Evolutionary conservation across 2,329 filamentous ascomycete species (phyloP), one percentile per base, ranked within the genome.

Genomic region (Alternaria sp.): DNA sequence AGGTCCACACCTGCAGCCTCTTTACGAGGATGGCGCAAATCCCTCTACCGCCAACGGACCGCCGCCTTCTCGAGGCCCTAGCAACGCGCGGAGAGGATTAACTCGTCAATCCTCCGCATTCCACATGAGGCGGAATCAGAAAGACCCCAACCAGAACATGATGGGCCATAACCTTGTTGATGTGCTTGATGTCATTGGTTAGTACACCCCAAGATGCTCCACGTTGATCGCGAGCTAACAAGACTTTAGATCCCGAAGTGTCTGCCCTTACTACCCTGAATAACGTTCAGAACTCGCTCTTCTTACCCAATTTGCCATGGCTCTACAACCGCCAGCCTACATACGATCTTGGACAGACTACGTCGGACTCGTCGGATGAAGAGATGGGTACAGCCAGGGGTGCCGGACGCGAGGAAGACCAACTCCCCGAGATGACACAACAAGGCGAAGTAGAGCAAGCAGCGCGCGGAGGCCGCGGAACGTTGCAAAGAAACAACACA

Each of bases 261-360:
- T 88, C 92, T 27, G 92, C 92, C 0, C 81, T 97, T 6, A 92
- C 92, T 0, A 94, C 92, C 6, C 85, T 96, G 10, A 96, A 92
- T 51, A 97, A 97, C 72, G 89, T 97, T n/a, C 92, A 96, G 73
- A 97, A 97, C 75, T 95, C 92, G 0, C 86, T 97, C 3, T 96
- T 96, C 77, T 82, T 96, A 1, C 93, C 93, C 0, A 90, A 93
- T 66, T 82, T 96, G 28, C 92, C 92, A 32, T 82, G 84, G 60
- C 87, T 88, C 65, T 73, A 95, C 58, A 94, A 95, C 70, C 87
- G 93, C 53, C 85, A 89, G 62, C 92, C 92, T 2, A 93, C 92
- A 0, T 96, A 94, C 74, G 87, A 88, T 46, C 83, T 95, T 10
- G 88, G 88, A 3, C 84, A 85, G 36, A 81, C 74, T 30, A 75